These are phyloP conservation scores for Zygosaccharomyces bailii DNA, from an alignment of 805 yeast genomes.

Conservation along the genomic window DNA sequence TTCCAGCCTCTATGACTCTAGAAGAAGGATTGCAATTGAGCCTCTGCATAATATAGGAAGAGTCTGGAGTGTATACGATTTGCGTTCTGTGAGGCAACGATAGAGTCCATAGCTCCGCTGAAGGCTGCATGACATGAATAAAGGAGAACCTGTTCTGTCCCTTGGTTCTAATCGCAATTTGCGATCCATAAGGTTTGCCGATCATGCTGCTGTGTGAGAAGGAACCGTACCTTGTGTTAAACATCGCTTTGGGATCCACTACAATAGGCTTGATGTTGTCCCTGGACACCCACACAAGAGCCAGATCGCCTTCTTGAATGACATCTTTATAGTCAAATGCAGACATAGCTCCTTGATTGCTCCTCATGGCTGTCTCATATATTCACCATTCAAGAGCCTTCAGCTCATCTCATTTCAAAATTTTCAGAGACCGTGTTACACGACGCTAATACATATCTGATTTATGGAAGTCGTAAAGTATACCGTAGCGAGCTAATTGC, in stretches of 20 bases:
- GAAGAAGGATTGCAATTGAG: constrained; percentile 70
- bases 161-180: constrained; percentile 63
- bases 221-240: constrained; percentile 86
- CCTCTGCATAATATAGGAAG: constrained; percentile 84
- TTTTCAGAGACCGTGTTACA: constrained; percentile 9
- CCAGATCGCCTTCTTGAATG: constrained; percentile 85
- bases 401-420: constrained; percentile 8
- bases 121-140: constrained; percentile 82
- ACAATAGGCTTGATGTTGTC: constrained; percentile 72
- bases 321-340: constrained; percentile 55
- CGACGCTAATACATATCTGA: constrained; percentile 47
- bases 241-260: constrained; percentile 53
- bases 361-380: background rate
- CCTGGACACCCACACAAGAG: constrained; percentile 80
- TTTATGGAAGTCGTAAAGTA: constrained; percentile 54
- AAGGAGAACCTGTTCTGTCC: constrained; percentile 63
- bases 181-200: constrained; percentile 79
- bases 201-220: constrained; percentile 84
- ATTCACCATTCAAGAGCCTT: background rate
- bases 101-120: constrained; percentile 95
- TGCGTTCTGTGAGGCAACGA: constrained; percentile 97
- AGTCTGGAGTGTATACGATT: constrained; percentile 94
- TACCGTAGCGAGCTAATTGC: constrained; percentile 50
- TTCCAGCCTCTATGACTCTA: constrained; percentile 91
- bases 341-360: constrained; percentile 21